Percentiles rank a stretch among this genome's conserved stretches.
phyloP scores from a whole-genome alignment of 2,329 filamentous ascomycete species.

The Venturia effusa region DNA sequence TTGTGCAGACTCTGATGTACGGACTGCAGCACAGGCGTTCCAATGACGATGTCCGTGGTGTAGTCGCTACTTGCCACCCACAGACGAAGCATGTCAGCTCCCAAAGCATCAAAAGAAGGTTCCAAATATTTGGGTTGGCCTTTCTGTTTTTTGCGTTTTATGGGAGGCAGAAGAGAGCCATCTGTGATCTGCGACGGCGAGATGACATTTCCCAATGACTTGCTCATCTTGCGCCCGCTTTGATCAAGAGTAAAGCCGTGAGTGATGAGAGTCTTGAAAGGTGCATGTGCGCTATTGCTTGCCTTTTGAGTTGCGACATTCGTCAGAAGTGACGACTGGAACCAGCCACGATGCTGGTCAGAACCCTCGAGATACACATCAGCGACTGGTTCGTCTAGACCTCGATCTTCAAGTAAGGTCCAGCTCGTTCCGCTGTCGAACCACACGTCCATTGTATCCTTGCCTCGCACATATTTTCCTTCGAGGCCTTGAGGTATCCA shows the following conservation, averaged over 20 bases:
- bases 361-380: conserved; percentile 91
- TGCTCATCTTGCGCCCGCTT: conserved; percentile 96
- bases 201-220: conserved; percentile 85
- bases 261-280: conserved; percentile 83
- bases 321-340: conserved; percentile 89
- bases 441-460: conserved; percentile 99
- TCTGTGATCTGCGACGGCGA: conserved; percentile 74
- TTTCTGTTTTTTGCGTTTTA: conserved; percentile 52
- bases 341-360: conserved; percentile 97
- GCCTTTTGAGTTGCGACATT: conserved; percentile 53
- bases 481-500: conserved; percentile 63
- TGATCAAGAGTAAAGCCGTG: conserved; percentile 91
- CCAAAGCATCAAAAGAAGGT: conserved; percentile 56
- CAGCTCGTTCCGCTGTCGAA: conserved; percentile 97
- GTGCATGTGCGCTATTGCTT: conserved; percentile 37
- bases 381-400: conserved; percentile 38
- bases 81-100: conserved; percentile 75
- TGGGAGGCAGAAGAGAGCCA: conserved; percentile 62
- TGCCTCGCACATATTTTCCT: conserved; percentile 59
- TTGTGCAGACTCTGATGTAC: conserved; percentile 72
- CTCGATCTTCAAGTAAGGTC: conserved; percentile 37
- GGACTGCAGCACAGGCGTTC: conserved; percentile 63
- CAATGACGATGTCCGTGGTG: conserved; percentile 75
- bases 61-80: conserved; percentile 93
- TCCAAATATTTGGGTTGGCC: conserved; percentile 27